A percentile compares a stretch with the other conserved stretches of the same genome.
Evolutionary conservation across 2,329 filamentous ascomycete species (phyloP).

Genomic region (Exophiala phaeomuriformis): DNA sequence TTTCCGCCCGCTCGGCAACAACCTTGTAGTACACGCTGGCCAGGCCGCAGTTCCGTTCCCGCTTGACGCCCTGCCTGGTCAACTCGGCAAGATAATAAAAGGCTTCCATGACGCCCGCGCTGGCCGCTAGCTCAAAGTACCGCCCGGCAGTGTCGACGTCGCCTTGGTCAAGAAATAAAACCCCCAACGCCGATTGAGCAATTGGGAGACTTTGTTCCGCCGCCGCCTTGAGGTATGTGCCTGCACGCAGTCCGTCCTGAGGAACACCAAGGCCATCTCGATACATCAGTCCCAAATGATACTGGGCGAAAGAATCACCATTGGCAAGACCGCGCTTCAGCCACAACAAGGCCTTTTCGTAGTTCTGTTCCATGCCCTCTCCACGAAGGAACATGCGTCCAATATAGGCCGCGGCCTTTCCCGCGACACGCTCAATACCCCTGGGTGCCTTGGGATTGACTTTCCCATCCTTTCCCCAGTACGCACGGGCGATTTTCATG

Average conservation of each 20-base stretch:
- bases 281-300: slow-evolving; percentile 76
- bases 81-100: slow-evolving; percentile 90
- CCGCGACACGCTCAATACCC: slow-evolving; percentile 68
- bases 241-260: slow-evolving; percentile 63
- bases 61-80: slow-evolving; percentile 69
- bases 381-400: slow-evolving; percentile 85
- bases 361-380: slow-evolving; percentile 74
- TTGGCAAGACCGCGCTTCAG: slow-evolving; percentile 70
- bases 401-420: slow-evolving; percentile 78
- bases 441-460: slow-evolving; percentile 61
- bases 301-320: slow-evolving; percentile 75
- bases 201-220: slow-evolving; percentile 75
- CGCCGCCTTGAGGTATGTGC: slow-evolving; percentile 67
- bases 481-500: slow-evolving; percentile 66
- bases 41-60: slow-evolving; percentile 68
- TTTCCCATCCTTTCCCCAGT: slow-evolving; percentile 76
- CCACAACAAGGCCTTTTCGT: slow-evolving; percentile 68
- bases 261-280: slow-evolving; percentile 67
- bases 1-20: slow-evolving; percentile 66
- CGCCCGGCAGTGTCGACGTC: slow-evolving; percentile 71
- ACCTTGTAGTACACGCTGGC: slow-evolving; percentile 77
- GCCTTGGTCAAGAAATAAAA: slow-evolving; percentile 80
- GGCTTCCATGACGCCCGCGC: slow-evolving; percentile 77
- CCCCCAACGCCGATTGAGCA: slow-evolving; percentile 74
- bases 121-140: slow-evolving; percentile 80